These are phyloP conservation scores for Irpex lacteus DNA, from an alignment of 1,284 basidiomycete genomes.

Conservation along the genomic window DNA sequence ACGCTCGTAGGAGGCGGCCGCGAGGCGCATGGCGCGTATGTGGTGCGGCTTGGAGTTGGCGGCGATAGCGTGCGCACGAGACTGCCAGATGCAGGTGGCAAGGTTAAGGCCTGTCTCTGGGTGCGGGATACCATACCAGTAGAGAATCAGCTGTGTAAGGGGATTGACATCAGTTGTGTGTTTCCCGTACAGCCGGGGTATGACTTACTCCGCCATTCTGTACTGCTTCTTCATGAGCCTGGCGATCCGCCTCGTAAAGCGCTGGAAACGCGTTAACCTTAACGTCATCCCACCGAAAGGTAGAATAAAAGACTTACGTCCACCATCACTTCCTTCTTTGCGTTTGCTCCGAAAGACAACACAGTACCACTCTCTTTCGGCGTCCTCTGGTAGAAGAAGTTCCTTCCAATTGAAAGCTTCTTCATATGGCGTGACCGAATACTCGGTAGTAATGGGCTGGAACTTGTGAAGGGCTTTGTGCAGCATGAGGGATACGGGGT, in stretches of 20 bases:
- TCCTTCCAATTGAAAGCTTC: slow-evolving; percentile 88
- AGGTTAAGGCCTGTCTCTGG: slow-evolving; percentile 76
- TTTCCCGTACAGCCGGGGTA: background rate
- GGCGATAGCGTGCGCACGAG: slow-evolving; percentile 74
- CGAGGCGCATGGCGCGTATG: slow-evolving; percentile 78
- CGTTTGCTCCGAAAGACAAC: slow-evolving; percentile 87
- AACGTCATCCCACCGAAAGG: background rate
- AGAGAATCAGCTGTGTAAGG: slow-evolving; percentile 61
- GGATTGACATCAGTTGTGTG: background rate
- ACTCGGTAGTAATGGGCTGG: slow-evolving; percentile 56
- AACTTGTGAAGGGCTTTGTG: slow-evolving; percentile 85
- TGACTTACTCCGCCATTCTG: slow-evolving; percentile 72
- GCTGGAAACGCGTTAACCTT: slow-evolving; percentile 37
- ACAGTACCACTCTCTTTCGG: slow-evolving; percentile 86
- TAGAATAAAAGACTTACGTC: slow-evolving; percentile 44
- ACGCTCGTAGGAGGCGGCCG: slow-evolving; percentile 73
- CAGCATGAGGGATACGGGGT: slow-evolving; percentile 77
- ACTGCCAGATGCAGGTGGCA: slow-evolving; percentile 95
- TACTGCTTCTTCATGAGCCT: slow-evolving; percentile 89
- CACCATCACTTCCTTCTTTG: slow-evolving; percentile 64
- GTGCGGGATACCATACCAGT: slow-evolving; percentile 91
- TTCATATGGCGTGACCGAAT: slow-evolving; percentile 63
- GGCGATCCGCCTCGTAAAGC: slow-evolving; percentile 81
- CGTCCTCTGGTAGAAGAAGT: slow-evolving; percentile 59
- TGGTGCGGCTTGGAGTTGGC: slow-evolving; percentile 82